These are phyloP conservation scores for Didymosphaeria variabile DNA, from an alignment of 2,329 filamentous ascomycete species.

Conservation along the genomic window DNA sequence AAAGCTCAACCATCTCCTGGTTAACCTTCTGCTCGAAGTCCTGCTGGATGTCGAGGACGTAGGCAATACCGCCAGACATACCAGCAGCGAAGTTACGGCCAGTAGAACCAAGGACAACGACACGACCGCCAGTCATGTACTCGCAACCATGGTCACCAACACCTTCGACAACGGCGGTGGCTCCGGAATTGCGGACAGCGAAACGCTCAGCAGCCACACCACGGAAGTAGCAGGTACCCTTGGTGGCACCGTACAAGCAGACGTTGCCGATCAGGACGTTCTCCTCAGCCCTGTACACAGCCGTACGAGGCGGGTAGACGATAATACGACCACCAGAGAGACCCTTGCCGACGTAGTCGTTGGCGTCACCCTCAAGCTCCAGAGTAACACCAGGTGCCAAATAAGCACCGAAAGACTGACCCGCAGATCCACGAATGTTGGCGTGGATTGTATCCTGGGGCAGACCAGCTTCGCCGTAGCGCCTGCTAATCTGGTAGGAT, in stretches of 20 bases:
- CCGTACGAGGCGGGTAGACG: constrained; percentile 88
- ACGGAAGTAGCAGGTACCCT: constrained; percentile 93
- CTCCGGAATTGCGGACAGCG: constrained; percentile 94
- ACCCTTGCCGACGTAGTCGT: constrained; percentile 97
- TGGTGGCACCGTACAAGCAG: constrained; percentile 93
- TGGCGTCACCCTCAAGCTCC: constrained; percentile 93
- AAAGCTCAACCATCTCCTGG: constrained; percentile 95
- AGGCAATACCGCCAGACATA: constrained; percentile 98
- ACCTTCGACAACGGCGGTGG: constrained; percentile 94
- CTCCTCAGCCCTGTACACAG: constrained; percentile 95
- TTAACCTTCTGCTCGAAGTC: constrained; percentile 96
- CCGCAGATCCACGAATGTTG: constrained; percentile 95
- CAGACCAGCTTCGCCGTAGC: constrained; percentile 87
- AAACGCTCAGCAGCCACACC: constrained; percentile 96
- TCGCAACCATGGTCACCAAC: constrained; percentile 96
- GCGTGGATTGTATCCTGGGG: constrained; percentile 94
- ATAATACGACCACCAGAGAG: constrained; percentile 92
- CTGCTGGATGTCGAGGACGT: constrained; percentile 86
- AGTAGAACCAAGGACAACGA: constrained; percentile 85
- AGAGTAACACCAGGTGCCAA: constrained; percentile 92
- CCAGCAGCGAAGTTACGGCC: constrained; percentile 97
- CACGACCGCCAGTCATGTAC: constrained; percentile 97
- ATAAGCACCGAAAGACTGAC: constrained; percentile 95
- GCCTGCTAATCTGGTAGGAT: constrained; percentile 94
- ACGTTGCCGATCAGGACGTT: constrained; percentile 94